Evolutionary conservation across 176 grass and related monocot species (phyloP), one percentile per base, ranked within the genome.

Genomic region (Panicum miliaceum): DNA sequence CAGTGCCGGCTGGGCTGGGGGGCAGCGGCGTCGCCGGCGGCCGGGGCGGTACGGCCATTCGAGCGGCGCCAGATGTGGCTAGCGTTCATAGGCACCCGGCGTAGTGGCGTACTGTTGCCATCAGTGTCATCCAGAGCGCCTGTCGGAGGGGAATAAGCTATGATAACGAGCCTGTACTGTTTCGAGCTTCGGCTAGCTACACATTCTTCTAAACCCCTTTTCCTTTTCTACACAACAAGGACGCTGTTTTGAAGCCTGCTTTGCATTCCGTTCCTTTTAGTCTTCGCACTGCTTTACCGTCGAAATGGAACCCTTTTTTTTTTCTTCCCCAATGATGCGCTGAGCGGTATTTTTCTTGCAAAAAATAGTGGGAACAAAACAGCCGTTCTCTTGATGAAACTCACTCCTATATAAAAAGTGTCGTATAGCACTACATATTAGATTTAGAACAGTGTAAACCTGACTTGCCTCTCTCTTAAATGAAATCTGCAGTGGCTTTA

Each of bases 91-190:
- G 63, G 26, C 22, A 5, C 43, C 68, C 13, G 41, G 16, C 6
- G 47, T 7, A 9, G 48, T 3, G 72, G 72, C 34, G 73, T 13
- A 37, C 35, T 15, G 12, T 54, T 54, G 63, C 6, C 63, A 81
- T 81, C 64, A 81, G 48, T 69, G 79, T 14, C 8, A 38, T 41
- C 47, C 64, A 27, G 48, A 53, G 34, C 34, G 4, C 22, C 4
- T 81, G 79, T 81, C 79, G 47, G 79, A 61, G 34, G 64, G 35
- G 47, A 41, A 68, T 68, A 69, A 69, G 22, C 54, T 22, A 27
- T 6, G 14, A 68, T 54, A 12, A 68, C 38, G 45, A 32, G 45
- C 19, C 7, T 81, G 64, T 68, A 81, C 63, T 58, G 8, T 77
- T 68, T 14, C 10, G 3, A n/a, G 61, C 34, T 80, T 52, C 61